phyloP scores from a whole-genome alignment of 768 basidiomycete genomes.

The Brasilioporus rufonigricans region DNA sequence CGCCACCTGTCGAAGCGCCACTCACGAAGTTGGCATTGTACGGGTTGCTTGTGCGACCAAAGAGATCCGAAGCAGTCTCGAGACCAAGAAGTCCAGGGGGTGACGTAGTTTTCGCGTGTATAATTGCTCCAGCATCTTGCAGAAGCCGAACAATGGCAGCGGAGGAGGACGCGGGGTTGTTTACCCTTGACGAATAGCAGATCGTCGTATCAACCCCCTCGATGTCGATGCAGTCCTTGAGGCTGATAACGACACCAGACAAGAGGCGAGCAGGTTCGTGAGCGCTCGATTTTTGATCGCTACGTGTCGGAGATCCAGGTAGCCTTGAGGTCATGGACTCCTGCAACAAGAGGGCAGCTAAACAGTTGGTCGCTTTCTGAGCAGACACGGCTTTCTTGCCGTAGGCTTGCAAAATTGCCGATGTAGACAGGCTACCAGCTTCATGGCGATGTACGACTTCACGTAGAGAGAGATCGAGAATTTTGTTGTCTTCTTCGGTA shows the following conservation, averaged over 20 bases:
- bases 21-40: conserved; percentile 40
- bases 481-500: conserved; percentile 34
- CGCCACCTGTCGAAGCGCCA: conserved; percentile 54
- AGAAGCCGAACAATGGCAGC: conserved; percentile 41
- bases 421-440: conserved; percentile 24
- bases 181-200: conserved; percentile 40
- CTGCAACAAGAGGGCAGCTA: conserved; percentile 45
- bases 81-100: conserved; percentile 42
- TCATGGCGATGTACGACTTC: conserved; percentile 36
- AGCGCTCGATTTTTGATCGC: neutral
- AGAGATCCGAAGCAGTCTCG: conserved; percentile 44
- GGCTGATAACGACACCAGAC: conserved; percentile 46
- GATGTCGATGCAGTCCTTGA: conserved; percentile 49
- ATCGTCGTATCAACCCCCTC: conserved; percentile 46
- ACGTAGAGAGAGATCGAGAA: conserved; percentile 37
- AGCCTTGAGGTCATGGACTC: conserved; percentile 17
- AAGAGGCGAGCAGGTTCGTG: conserved; percentile 25
- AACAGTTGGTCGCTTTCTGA: conserved; percentile 47
- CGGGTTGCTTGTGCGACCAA: conserved; percentile 48
- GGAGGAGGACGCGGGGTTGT: conserved; percentile 33
- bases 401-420: conserved; percentile 38
- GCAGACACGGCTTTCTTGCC: conserved; percentile 40
- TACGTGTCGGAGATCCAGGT: conserved; percentile 7
- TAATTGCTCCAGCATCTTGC: conserved; percentile 41
- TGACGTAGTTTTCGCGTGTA: conserved; percentile 42